Percentiles rank a stretch among this genome's conserved stretches.
Conservation (phyloP, 2,329 filamentous ascomycete species). For the Aureobasidium mangrovei region DNA sequence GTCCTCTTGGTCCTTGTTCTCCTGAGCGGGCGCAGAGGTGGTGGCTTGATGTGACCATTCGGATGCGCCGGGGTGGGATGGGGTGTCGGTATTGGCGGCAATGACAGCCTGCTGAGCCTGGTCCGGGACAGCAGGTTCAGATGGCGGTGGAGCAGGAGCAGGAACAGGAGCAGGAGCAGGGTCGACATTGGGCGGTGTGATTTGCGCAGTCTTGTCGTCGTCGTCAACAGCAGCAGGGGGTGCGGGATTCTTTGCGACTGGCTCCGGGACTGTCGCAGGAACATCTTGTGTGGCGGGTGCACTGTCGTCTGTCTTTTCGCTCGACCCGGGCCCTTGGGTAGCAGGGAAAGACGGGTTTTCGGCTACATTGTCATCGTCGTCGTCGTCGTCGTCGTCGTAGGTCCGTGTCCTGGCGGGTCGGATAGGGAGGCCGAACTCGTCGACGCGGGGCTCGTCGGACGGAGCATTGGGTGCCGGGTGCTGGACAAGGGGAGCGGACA, state of each 20-base stretch:
- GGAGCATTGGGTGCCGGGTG: not conserved
- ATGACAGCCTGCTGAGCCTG: conserved; percentile 11
- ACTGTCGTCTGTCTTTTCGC: not conserved
- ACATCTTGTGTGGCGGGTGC: not conserved
- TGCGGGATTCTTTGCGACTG: too few species aligned
- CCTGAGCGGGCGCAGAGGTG: conserved; percentile 40
- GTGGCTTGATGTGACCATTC: conserved; percentile 89
- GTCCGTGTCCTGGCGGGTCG: conserved; percentile 23
- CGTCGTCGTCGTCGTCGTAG: conserved; percentile 21
- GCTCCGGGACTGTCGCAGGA: too few species aligned
- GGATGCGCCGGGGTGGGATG: conserved; percentile 40
- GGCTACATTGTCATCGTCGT: conserved; percentile 13
- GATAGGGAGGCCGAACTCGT: conserved; percentile 32
- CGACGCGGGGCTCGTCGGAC: conserved; percentile 14
- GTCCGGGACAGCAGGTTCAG: not conserved
- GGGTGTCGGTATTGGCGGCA: not conserved
- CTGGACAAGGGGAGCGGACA: not conserved
- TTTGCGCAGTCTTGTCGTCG: too few species aligned
- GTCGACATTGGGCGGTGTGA: not conserved
- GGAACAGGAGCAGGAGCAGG: not conserved
- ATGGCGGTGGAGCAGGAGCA: not conserved
- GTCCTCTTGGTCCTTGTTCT: conserved; percentile 42
- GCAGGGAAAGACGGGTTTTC: conserved; percentile 1
- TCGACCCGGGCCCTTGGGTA: not conserved
- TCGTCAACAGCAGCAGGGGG: not conserved